Base-by-base conservation (phyloP, 2,329 filamentous ascomycete genomes). In the Paraconiothyrium sp. region DNA sequence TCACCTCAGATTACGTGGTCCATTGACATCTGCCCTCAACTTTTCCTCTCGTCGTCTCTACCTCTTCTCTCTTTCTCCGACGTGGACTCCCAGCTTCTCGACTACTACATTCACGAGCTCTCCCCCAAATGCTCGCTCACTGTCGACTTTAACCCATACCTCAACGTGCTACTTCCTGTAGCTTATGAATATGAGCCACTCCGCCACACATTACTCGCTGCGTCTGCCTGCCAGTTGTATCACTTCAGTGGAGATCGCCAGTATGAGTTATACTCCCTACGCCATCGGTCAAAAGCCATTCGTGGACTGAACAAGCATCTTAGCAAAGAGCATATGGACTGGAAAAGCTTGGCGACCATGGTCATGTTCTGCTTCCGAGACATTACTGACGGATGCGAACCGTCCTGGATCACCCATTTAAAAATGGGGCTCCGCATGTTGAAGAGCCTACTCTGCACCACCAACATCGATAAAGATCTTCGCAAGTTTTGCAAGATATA, bases 341-440 rank as follows among this genome's bases (percentile, higher is more conserved):
- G 49, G 49, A 52, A 52, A 20, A 52, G 49, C 35, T 16, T 76
- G 10, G 74, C 75, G 14, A 70, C 74, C 1, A 67, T 76, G 22
- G 52, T 77, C 35, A 77, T 77, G 75, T 65, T 77, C 22, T 77
- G 75, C 60, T 77, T 76, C 57, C 70, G 73, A 50, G 75, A 76
- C 65, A 76, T 77, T 35, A 72, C 74, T 1, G 73, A 76, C 47
- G 74, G 70, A 10, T 76, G 74, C 54, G 65, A 66, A 3, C 65
- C 72, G 34, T 75, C 74, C 0, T 77, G 75, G 75, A 68, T 71
- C 9, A 75, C 68, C 0, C 75, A 77, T 61, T 66, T 76, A 9
- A 52, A 52, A n/a, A 52, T 52, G 49, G 49, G 35, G 3, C 16
- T 52, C n/a, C 34, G 49, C 14, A 52, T 41, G 35, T 39, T 52